A percentile compares a stretch with the other conserved stretches of the same genome.
Evolutionary conservation across 169 alveolate genomes (phyloP).

Genomic region (Cryptosporidium andersoni): DNA sequence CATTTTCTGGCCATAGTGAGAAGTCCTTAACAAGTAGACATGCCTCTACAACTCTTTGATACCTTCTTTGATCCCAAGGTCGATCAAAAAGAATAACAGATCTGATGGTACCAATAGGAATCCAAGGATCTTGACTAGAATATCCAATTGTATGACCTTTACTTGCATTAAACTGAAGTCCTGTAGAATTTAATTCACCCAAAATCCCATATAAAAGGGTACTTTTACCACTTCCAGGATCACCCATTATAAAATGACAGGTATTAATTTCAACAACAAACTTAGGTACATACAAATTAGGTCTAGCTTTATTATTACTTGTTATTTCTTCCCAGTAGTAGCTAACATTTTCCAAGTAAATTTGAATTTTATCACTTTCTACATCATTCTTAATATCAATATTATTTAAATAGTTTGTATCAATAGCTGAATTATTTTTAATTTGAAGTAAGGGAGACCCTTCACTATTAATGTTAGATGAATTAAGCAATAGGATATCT

Average conservation of each 20-base stretch:
- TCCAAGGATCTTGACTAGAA: conserved; percentile 77
- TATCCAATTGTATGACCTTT: conserved; percentile 37
- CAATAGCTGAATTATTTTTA: not conserved
- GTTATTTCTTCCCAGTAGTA: conserved; percentile 14
- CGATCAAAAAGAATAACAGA: conserved; percentile 81
- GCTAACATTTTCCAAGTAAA: conserved; percentile 17
- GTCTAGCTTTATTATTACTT: not conserved
- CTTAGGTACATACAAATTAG: conserved; percentile 20
- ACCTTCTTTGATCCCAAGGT: conserved; percentile 73
- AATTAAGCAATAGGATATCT: not conserved
- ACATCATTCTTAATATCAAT: not conserved
- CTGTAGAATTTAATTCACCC: conserved; percentile 54
- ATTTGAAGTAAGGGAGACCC: not conserved
- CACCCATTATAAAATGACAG: conserved; percentile 45
- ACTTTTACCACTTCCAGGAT: conserved; percentile 55
- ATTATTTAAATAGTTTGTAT: not conserved
- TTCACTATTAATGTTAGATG: not conserved
- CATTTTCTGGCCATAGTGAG: conserved; percentile 79
- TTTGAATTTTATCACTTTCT: not conserved
- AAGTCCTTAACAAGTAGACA: conserved; percentile 79
- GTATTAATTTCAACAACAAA: conserved; percentile 13
- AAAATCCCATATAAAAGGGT: conserved; percentile 52
- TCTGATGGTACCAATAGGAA: conserved; percentile 82
- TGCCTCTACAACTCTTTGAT: conserved; percentile 74
- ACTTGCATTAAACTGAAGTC: conserved; percentile 6